Percentiles rank a stretch among this genome's conserved stretches.
These are phyloP conservation scores for Aquilaria yunnanensis DNA, from an alignment of 345 rosid species.

Conservation along the genomic window DNA sequence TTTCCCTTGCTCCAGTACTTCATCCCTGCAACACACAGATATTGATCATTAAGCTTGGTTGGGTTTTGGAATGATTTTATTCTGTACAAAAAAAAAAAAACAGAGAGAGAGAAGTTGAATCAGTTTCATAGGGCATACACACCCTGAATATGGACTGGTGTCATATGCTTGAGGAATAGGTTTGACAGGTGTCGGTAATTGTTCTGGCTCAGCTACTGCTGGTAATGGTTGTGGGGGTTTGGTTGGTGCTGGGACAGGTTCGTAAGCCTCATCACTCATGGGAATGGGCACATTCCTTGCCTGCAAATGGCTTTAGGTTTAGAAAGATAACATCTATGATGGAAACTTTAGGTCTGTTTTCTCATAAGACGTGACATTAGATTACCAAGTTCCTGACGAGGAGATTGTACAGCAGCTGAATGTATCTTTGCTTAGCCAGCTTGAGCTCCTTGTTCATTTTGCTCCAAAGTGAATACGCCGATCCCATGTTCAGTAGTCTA, in stretches of 20 bases:
- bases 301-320: slow-evolving; percentile 24
- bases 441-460: slow-evolving; percentile 67
- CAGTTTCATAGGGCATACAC: too few species aligned
- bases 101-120: too few species aligned
- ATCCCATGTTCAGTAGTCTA: slow-evolving; percentile 78
- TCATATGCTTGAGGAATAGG: too few species aligned
- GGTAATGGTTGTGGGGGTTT: slow-evolving; percentile 6
- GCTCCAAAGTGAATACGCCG: slow-evolving; percentile 77
- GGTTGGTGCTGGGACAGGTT: slow-evolving; percentile 6
- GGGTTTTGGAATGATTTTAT: too few species aligned
- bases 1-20: too few species aligned
- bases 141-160: too few species aligned
- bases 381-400: slow-evolving; percentile 67
- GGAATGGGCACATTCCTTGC: slow-evolving; percentile 49
- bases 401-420: slow-evolving; percentile 56
- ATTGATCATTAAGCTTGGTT: too few species aligned
- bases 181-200: neutral
- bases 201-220: slow-evolving; percentile 2
- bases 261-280: slow-evolving; percentile 23
- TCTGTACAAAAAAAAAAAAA: too few species aligned
- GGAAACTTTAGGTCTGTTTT: neutral
- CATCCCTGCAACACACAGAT: too few species aligned
- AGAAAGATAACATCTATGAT: slow-evolving; percentile 6
- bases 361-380: slow-evolving; percentile 4
- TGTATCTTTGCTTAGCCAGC: slow-evolving; percentile 69